Evolutionary conservation across 306 rosid species (phyloP).

Genomic region (Phaseolus lunatus): DNA sequence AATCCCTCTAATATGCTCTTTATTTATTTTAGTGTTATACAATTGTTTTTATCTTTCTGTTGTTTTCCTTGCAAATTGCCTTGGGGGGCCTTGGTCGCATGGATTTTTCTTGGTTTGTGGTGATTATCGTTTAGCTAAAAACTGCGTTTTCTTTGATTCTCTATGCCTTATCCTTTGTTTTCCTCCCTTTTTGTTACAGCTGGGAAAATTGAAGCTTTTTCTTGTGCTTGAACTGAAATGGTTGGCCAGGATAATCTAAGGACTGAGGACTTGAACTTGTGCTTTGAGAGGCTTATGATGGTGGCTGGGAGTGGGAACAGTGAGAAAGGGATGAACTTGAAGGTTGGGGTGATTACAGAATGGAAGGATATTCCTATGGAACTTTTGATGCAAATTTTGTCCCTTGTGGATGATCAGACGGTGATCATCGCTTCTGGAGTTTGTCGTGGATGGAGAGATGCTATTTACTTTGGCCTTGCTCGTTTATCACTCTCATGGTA

Average conservation of each 20-base stretch:
- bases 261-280: conserved; percentile 74
- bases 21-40: background rate
- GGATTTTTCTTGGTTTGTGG: conserved; percentile 42
- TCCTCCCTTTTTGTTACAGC: conserved; percentile 15
- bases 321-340: conserved; percentile 62
- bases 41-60: conserved; percentile 24
- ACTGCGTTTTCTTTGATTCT: conserved; percentile 11
- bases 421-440: conserved; percentile 79
- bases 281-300: conserved; percentile 91
- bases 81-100: conserved; percentile 44
- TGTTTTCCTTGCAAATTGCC: conserved; percentile 43
- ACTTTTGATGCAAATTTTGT: conserved; percentile 81
- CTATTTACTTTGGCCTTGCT: conserved; percentile 71
- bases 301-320: conserved; percentile 49
- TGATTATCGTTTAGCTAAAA: conserved; percentile 42
- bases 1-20: background rate
- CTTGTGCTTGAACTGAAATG: conserved; percentile 51
- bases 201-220: conserved; percentile 34
- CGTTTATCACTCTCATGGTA: conserved; percentile 94
- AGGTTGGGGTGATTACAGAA: conserved; percentile 60
- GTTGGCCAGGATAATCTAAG: conserved; percentile 63
- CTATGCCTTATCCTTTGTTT: conserved; percentile 37
- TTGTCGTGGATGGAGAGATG: conserved; percentile 98
- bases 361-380: conserved; percentile 99
- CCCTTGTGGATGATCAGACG: conserved; percentile 77